These are phyloP conservation scores for Claviceps paspali DNA, from an alignment of 2,329 filamentous ascomycete genomes.

Conservation along the genomic window DNA sequence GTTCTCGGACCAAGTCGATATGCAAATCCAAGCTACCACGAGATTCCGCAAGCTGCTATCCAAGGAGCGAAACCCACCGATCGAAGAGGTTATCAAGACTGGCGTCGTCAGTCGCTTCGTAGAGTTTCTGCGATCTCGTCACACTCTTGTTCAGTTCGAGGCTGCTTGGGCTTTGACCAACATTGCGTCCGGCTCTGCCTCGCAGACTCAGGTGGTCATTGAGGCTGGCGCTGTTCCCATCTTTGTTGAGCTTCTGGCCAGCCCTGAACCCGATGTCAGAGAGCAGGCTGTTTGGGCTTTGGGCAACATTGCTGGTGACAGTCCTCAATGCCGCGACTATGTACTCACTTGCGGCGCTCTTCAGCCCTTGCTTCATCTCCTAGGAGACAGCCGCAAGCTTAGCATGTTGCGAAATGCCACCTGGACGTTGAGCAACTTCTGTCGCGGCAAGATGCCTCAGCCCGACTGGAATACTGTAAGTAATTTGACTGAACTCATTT, in stretches of 20 bases:
- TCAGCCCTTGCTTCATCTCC: conserved; percentile 72
- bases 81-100: conserved; percentile 98
- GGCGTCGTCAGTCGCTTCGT: conserved; percentile 95
- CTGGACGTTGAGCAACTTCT: conserved; percentile 99
- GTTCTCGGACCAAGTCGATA: conserved; percentile 96
- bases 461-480: conserved; percentile 92
- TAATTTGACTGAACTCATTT: not conserved
- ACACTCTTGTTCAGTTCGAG: conserved; percentile 97
- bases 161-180: conserved; percentile 98
- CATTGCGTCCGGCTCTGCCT: conserved; percentile 92
- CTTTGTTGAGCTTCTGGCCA: conserved; percentile 89
- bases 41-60: conserved; percentile 97
- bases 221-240: conserved; percentile 96
- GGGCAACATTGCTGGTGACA: conserved; percentile 97
- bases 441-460: conserved; percentile 97
- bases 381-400: conserved; percentile 94
- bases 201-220: conserved; percentile 97
- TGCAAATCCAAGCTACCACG: conserved; percentile 92
- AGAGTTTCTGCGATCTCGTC: conserved; percentile 92
- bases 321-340: conserved; percentile 92
- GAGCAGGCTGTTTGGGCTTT: conserved; percentile 98
- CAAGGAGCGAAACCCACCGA: conserved; percentile 97
- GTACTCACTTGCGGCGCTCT: conserved; percentile 84
- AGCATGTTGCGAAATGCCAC: conserved; percentile 99
- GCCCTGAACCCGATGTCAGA: conserved; percentile 91